Evolutionary conservation across 169 alveolate genomes (phyloP), one percentile per base, ranked within the genome.

Genomic region (Cryptosporidium ryanae): DNA sequence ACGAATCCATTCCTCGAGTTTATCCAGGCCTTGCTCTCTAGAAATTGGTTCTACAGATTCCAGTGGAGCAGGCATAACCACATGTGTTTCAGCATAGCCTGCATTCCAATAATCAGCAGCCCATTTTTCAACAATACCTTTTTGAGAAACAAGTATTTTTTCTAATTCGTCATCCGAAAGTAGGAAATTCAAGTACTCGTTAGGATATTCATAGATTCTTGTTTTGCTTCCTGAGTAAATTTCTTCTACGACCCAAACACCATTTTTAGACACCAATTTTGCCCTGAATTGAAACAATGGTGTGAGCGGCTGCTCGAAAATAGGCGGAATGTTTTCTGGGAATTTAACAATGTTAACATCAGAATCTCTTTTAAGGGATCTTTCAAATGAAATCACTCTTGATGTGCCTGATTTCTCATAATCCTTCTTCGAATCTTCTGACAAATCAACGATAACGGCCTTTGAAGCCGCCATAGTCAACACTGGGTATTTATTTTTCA

Each of bases 251-350:
- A 18, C 57, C 84, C 84, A 70, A 31, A 12, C 38, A n/a, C 29
- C 38, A 17, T 61, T 43, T 18, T 50, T 43, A 3, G 46, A 32
- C 12, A 13, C 27, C 21, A 70, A 57, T 44, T 54, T 55, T 23
- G 84, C 84, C 34, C 84, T 50, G 29, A 70, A 70, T 31, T 70
- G 84, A 54, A 70, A 70, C 34, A 70, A 18, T 17, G 84, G 84
- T 17, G 84, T 52, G 21, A 70, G 29, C 21, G 32, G 66, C 29
- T 70, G 66, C 25, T 70, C 84, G 21, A 70, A 54, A 23, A 31
- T 27, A 2, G 66, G 23, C 18, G 84, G 68, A n/a, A 34, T 29
- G 21, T 57, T 70, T 12, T 70, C 67, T 32, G 84, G 84, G 32
- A 70, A 54, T 5, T 23, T 43, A 29, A 55, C 29, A n/a, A 70